phyloP scores from a whole-genome alignment of 192 early-diverging fungal species.

The Tieghemiomyces parasiticus region DNA sequence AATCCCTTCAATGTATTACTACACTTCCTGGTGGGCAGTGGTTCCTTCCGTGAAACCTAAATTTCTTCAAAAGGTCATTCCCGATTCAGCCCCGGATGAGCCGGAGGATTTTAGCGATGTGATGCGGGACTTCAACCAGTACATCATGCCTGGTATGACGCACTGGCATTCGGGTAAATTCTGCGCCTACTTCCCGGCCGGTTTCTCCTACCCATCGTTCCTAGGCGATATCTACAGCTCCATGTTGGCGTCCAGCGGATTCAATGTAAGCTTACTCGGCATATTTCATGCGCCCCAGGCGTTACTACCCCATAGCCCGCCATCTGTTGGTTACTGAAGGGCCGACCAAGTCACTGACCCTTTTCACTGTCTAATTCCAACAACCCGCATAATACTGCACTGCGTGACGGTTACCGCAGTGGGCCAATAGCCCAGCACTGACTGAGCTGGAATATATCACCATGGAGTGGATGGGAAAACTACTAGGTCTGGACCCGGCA shows the following conservation, averaged over 20 bases:
- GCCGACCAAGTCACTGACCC: too few relatives aligned
- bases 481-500: slow-evolving; percentile 35
- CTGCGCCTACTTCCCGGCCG: slow-evolving; percentile 40
- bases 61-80: slow-evolving; percentile 36
- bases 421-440: slow-evolving; percentile 35
- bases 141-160: slow-evolving; percentile 50
- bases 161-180: slow-evolving; percentile 53
- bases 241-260: slow-evolving; percentile 36
- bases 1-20: too few relatives aligned
- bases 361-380: too few relatives aligned
- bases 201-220: slow-evolving; percentile 34
- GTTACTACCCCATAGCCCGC: too few relatives aligned
- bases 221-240: slow-evolving; percentile 45
- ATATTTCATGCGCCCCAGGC: too few relatives aligned
- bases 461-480: slow-evolving; percentile 47
- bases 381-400: too few relatives aligned
- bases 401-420: too few relatives aligned
- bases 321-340: too few relatives aligned
- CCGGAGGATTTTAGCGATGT: slow-evolving; percentile 28
- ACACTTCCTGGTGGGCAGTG: too few relatives aligned
- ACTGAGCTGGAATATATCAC: slow-evolving; percentile 47
- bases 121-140: slow-evolving; percentile 27
- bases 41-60: slow-evolving; percentile 37
- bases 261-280: slow-evolving; percentile 32
- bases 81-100: slow-evolving; percentile 35